Conservation (phyloP, 495 filamentous ascomycete species). For the Penicillium waksmanii region DNA sequence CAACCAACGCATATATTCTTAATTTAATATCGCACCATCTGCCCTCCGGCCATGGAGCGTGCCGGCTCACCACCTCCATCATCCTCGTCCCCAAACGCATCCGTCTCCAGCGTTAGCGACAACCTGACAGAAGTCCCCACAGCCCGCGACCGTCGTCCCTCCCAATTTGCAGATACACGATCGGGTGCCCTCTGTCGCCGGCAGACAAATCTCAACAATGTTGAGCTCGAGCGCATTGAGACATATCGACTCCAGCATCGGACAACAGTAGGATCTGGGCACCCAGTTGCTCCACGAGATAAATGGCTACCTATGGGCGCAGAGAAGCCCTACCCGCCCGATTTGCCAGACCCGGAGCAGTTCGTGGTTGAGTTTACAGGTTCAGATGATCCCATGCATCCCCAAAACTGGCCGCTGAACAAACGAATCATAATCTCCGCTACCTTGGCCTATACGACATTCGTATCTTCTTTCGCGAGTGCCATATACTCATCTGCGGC, state of each 20-base stretch:
- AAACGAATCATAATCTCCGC: slow-evolving; percentile 30
- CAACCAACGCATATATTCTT: neutral
- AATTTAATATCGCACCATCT: neutral
- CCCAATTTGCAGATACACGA: slow-evolving; percentile 5
- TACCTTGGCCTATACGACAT: slow-evolving; percentile 52
- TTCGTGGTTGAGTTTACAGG: slow-evolving; percentile 60
- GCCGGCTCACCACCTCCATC: neutral
- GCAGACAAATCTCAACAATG: slow-evolving; percentile 27
- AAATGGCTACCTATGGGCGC: slow-evolving; percentile 43
- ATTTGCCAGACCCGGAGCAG: slow-evolving; percentile 47
- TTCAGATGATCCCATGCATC: slow-evolving; percentile 53
- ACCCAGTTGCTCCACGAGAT: slow-evolving; percentile 23
- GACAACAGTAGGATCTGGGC: slow-evolving; percentile 38
- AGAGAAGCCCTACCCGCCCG: slow-evolving; percentile 48
- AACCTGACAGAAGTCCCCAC: slow-evolving; percentile 13
- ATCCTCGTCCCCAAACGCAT: slow-evolving; percentile 4
- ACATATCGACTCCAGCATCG: slow-evolving; percentile 38
- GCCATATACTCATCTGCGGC: slow-evolving; percentile 58
- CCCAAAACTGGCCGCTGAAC: slow-evolving; percentile 52
- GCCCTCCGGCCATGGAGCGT: slow-evolving; percentile 16
- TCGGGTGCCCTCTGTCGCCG: slow-evolving; percentile 26
- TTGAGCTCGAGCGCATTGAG: slow-evolving; percentile 40
- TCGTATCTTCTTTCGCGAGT: slow-evolving; percentile 55
- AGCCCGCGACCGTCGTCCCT: neutral
- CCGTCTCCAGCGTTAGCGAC: slow-evolving; percentile 15